Evolutionary conservation across 148 eudicot species (phyloP).

Genomic region (Gaultheria prostrata): DNA sequence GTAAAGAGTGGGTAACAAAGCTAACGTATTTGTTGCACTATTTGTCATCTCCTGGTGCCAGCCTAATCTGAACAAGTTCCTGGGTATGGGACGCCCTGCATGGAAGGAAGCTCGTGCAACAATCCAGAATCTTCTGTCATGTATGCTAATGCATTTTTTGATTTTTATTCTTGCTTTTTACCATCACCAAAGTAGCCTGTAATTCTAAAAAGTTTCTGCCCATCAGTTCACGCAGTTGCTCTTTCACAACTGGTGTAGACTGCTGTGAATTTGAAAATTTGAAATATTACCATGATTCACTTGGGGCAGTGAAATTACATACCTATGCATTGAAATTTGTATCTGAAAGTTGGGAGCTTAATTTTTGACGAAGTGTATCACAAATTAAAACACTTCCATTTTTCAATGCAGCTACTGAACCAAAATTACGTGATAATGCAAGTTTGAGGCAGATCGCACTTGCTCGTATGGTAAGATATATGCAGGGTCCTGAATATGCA

Average conservation of each 20-base stretch:
- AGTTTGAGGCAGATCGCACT: conserved; percentile 68
- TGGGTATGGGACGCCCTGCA: conserved; percentile 80
- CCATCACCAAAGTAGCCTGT: neutral
- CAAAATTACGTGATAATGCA: conserved; percentile 69
- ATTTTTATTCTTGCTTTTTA: neutral
- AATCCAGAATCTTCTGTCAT: conserved; percentile 78
- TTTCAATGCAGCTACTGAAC: conserved; percentile 56
- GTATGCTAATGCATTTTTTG: conserved; percentile 28
- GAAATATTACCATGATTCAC: neutral
- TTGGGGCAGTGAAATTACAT: neutral
- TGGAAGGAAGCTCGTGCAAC: conserved; percentile 97
- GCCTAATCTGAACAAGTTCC: conserved; percentile 82
- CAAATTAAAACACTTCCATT: neutral
- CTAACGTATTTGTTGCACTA: neutral
- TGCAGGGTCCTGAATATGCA: neutral
- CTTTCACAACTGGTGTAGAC: conserved; percentile 8
- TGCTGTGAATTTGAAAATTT: neutral
- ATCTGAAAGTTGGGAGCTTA: neutral
- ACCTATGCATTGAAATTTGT: neutral
- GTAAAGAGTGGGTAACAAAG: neutral
- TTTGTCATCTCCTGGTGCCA: conserved; percentile 28
- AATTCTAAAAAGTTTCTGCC: neutral
- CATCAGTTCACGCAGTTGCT: neutral
- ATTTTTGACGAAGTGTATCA: neutral
- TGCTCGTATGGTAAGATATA: conserved; percentile 51